Percentiles rank a stretch among this genome's conserved stretches.
Evolutionary conservation across 2,329 filamentous ascomycete genomes (phyloP).

Genomic region (Hysterium pulicare): DNA sequence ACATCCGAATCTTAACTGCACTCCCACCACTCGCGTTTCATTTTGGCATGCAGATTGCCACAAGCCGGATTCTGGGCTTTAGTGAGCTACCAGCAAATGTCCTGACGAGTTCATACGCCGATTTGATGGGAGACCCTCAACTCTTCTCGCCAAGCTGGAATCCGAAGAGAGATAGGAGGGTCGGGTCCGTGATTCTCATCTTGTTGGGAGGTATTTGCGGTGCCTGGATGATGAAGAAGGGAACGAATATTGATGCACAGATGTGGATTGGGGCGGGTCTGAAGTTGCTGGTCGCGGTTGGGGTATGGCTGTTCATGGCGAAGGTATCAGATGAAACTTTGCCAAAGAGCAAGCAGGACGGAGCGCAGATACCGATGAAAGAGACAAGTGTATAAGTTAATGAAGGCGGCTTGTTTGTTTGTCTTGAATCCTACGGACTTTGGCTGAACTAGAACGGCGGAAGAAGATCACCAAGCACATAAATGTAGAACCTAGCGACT

Average conservation of each 20-base stretch:
- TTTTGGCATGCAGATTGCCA: constrained; percentile 53
- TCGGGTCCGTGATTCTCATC: constrained; percentile 45
- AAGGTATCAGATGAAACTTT: not conserved
- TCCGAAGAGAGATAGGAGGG: constrained; percentile 50
- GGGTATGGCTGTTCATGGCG: constrained; percentile 1
- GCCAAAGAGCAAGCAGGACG: not conserved
- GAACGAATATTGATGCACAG: constrained; percentile 1
- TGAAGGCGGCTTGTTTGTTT: not conserved
- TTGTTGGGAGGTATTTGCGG: constrained; percentile 48
- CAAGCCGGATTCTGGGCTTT: constrained; percentile 49
- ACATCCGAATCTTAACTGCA: constrained; percentile 43
- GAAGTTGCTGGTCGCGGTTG: constrained; percentile 2
- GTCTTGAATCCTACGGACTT: too few species aligned
- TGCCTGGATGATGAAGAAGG: constrained; percentile 46
- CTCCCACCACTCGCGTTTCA: constrained; percentile 51
- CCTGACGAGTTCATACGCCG: constrained; percentile 54
- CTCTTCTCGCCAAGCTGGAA: constrained; percentile 47
- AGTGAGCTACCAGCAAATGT: constrained; percentile 56
- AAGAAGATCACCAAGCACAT: too few species aligned
- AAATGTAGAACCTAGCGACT: too few species aligned
- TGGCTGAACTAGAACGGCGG: too few species aligned
- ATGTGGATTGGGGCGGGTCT: constrained; percentile 3
- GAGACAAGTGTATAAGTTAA: not conserved
- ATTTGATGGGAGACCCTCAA: constrained; percentile 51
- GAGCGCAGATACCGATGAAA: not conserved